phyloP scores from a whole-genome alignment of 352 stramenopile species.

The Phytophthora quininea region DNA sequence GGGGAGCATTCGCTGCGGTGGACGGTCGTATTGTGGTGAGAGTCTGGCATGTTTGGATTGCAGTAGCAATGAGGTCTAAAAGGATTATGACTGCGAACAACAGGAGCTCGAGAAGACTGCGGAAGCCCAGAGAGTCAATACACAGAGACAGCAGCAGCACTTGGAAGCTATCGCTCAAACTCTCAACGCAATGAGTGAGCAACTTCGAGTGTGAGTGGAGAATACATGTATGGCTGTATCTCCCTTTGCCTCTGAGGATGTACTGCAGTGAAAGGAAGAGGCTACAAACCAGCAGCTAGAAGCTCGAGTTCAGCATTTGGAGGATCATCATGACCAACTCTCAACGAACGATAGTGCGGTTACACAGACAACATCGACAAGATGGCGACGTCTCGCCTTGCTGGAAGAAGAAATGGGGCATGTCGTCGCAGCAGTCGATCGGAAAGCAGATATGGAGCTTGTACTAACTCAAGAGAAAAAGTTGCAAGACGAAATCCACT shows the following conservation, averaged over 20 bases:
- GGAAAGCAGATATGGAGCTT: constrained; percentile 49
- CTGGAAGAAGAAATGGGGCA: constrained; percentile 66
- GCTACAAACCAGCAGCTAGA: constrained; percentile 12
- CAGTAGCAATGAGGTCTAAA: too few species aligned
- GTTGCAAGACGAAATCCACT: constrained; percentile 50
- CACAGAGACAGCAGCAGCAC: constrained; percentile 37
- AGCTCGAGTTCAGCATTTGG: constrained; percentile 16
- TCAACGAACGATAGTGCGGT: constrained; percentile 12
- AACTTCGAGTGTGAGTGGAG: constrained; percentile 41
- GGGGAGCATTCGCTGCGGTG: constrained; percentile 23
- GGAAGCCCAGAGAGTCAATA: constrained; percentile 15
- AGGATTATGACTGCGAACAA: background rate
- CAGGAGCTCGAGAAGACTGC: constrained; percentile 32
- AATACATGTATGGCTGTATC: background rate
- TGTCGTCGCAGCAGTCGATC: constrained; percentile 48
- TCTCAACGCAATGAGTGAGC: constrained; percentile 54
- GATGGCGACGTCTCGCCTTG: constrained; percentile 40
- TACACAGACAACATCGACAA: constrained; percentile 21
- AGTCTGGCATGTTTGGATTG: background rate
- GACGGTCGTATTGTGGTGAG: constrained; percentile 29
- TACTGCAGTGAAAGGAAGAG: constrained; percentile 28
- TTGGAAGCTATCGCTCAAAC: constrained; percentile 49
- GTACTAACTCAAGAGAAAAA: constrained; percentile 34
- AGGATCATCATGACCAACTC: constrained; percentile 8
- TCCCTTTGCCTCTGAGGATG: background rate